Conservation (phyloP, 768 basidiomycete genomes). For the Clitopilus hobsonii region DNA sequence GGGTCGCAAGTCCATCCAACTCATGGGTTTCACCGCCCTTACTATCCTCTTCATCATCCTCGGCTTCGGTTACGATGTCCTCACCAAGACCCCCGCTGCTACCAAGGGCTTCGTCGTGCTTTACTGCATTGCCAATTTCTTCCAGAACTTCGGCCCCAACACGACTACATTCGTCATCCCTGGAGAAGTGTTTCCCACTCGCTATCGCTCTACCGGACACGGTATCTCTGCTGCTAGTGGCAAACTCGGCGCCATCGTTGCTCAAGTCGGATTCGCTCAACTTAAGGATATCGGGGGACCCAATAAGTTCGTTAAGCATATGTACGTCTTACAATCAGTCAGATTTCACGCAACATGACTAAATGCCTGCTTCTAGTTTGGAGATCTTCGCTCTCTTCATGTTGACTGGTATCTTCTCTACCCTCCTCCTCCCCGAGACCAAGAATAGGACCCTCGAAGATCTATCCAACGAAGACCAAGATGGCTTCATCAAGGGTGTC, state of each 20-base stretch:
- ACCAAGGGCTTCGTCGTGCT: conserved; percentile 71
- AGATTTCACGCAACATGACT: background rate
- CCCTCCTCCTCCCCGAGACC: conserved; percentile 77
- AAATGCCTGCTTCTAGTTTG: conserved; percentile 34
- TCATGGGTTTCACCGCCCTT: conserved; percentile 71
- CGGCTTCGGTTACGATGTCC: conserved; percentile 63
- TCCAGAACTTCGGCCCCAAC: conserved; percentile 87
- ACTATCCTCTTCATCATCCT: conserved; percentile 56
- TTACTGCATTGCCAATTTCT: conserved; percentile 85
- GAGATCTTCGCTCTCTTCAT: conserved; percentile 85
- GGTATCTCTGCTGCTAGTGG: conserved; percentile 83
- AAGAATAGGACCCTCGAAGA: conserved; percentile 64
- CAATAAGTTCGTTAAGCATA: conserved; percentile 58
- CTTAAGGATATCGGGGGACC: conserved; percentile 66
- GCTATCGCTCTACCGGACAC: conserved; percentile 81
- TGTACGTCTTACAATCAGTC: conserved; percentile 40
- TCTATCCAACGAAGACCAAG: conserved; percentile 68
- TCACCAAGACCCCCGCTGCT: conserved; percentile 34
- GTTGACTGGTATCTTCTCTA: conserved; percentile 81
- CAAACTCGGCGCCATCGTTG: conserved; percentile 79
- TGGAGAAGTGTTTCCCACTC: conserved; percentile 83
- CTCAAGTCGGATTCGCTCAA: conserved; percentile 72
- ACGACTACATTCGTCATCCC: conserved; percentile 78
- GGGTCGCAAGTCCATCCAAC: conserved; percentile 81
- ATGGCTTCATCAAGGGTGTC: conserved; percentile 45